phyloP scores from a whole-genome alignment of 352 stramenopile genomes.

The Globisporangium nodosum region DNA sequence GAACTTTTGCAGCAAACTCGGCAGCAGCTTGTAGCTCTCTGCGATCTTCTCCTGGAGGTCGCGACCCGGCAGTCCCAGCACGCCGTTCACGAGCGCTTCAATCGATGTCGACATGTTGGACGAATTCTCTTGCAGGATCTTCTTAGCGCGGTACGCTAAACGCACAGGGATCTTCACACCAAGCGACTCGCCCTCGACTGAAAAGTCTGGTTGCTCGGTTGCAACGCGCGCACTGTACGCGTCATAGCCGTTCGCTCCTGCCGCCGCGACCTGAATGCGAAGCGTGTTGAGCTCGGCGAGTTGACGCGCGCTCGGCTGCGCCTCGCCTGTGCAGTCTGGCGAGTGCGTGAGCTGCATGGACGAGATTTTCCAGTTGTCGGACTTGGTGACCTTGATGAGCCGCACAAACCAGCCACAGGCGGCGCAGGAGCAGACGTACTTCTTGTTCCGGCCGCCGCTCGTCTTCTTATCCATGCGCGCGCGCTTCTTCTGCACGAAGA shows the following conservation, averaged over 20 bases:
- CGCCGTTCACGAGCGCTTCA: slow-evolving; percentile 68
- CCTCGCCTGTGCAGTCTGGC: slow-evolving; percentile 46
- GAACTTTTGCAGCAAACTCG: slow-evolving; percentile 66
- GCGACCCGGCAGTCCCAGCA: slow-evolving; percentile 56
- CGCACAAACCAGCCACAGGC: slow-evolving; percentile 75
- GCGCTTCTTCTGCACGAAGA: slow-evolving; percentile 77
- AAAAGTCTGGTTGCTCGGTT: slow-evolving; percentile 14
- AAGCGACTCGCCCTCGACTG: slow-evolving; percentile 10
- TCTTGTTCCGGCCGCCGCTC: slow-evolving; percentile 81
- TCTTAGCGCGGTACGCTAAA: slow-evolving; percentile 18
- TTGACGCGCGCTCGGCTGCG: slow-evolving; percentile 70
- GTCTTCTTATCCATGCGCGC: slow-evolving; percentile 78
- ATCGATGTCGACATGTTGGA: slow-evolving; percentile 59
- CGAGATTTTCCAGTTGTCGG: slow-evolving; percentile 88
- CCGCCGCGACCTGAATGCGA: slow-evolving; percentile 55
- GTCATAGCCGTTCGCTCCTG: slow-evolving; percentile 19
- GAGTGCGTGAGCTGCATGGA: slow-evolving; percentile 84
- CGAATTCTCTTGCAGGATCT: slow-evolving; percentile 21
- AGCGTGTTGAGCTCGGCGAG: slow-evolving; percentile 79
- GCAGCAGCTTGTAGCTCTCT: slow-evolving; percentile 82
- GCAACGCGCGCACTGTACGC: background rate
- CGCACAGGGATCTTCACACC: slow-evolving; percentile 19
- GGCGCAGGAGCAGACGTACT: slow-evolving; percentile 78
- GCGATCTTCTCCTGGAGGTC: slow-evolving; percentile 69
- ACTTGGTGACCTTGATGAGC: slow-evolving; percentile 76